Conservation (phyloP, 306 rosid species). For the Sindora glabra region DNA sequence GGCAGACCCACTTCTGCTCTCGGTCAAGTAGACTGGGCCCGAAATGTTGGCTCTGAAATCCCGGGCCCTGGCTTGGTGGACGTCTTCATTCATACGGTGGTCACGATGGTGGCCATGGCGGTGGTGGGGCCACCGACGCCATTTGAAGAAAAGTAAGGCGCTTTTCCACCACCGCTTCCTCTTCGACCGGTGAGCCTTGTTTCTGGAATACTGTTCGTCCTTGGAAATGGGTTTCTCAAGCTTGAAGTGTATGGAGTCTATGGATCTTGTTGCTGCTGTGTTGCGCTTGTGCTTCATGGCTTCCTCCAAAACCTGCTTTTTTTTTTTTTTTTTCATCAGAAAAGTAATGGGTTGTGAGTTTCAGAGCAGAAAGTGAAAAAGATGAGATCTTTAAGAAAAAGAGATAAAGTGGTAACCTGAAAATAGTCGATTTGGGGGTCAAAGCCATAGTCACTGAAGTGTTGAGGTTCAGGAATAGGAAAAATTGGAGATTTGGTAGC, state of each 20-base stretch:
- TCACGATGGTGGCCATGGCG: background rate
- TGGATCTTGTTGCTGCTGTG: constrained; percentile 44
- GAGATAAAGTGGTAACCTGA: constrained; percentile 37
- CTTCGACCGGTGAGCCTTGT: constrained; percentile 43
- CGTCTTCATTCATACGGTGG: constrained; percentile 19
- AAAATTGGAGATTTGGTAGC: constrained; percentile 68
- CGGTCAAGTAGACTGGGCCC: constrained; percentile 77
- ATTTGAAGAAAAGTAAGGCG: constrained; percentile 69
- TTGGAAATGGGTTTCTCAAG: constrained; percentile 76
- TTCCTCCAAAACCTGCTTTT: constrained; percentile 67
- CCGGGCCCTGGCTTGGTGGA: constrained; percentile 71
- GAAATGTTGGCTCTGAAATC: constrained; percentile 69
- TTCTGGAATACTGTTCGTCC: constrained; percentile 53
- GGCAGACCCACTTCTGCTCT: constrained; percentile 60
- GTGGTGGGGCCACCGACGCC: constrained; percentile 35
- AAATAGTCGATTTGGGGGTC: constrained; percentile 88
- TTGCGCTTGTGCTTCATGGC: constrained; percentile 77
- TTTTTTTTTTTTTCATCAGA: no score
- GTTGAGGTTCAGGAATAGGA: constrained; percentile 79
- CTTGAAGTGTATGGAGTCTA: constrained; percentile 82
- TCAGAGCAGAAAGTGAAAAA: background rate
- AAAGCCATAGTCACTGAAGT: constrained; percentile 93
- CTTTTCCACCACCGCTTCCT: constrained; percentile 83
- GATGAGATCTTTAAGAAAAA: background rate
- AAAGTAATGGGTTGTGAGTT: background rate